phyloP scores from a whole-genome alignment of 2,329 filamentous ascomycete genomes.

The Rhynchosporium agropyri region DNA sequence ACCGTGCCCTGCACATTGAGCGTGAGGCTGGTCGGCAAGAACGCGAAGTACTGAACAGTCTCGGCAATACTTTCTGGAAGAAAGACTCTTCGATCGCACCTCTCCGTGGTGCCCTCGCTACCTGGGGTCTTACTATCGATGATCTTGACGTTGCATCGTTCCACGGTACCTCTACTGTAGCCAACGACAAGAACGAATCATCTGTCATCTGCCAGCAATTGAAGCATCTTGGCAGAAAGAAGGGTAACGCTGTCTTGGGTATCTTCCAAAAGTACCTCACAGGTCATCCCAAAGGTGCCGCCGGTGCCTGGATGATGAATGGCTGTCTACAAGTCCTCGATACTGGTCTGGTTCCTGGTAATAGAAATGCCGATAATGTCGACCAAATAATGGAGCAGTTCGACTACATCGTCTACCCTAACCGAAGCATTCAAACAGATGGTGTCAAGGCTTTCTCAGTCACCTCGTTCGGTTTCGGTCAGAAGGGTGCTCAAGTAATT shows the following conservation, averaged over 20 bases:
- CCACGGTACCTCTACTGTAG: conserved; percentile 97
- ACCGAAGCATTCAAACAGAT: conserved; percentile 92
- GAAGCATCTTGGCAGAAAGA: conserved; percentile 88
- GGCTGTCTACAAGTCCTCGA: conserved; percentile 95
- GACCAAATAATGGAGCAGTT: conserved; percentile 97
- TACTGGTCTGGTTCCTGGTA: conserved; percentile 89
- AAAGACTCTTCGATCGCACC: conserved; percentile 91
- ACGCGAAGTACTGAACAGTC: conserved; percentile 87
- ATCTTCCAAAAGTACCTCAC: conserved; percentile 99
- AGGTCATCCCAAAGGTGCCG: conserved; percentile 98
- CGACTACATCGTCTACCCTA: conserved; percentile 97
- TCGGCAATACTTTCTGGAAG: conserved; percentile 99
- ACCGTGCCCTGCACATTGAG: conserved; percentile 84
- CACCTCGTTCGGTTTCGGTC: conserved; percentile 98
- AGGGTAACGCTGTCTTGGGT: conserved; percentile 93
- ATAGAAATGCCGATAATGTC: conserved; percentile 97
- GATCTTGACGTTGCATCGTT: conserved; percentile 95
- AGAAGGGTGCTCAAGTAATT: conserved; percentile 97
- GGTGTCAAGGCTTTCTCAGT: conserved; percentile 98
- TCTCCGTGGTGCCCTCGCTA: conserved; percentile 91
- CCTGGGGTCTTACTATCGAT: conserved; percentile 97
- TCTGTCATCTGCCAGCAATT: conserved; percentile 97
- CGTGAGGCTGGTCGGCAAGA: conserved; percentile 86
- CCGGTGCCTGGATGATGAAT: conserved; percentile 99
- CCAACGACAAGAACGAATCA: conserved; percentile 99